phyloP scores from a whole-genome alignment of 2,329 filamentous ascomycete species.

The Cytospora piceicola region DNA sequence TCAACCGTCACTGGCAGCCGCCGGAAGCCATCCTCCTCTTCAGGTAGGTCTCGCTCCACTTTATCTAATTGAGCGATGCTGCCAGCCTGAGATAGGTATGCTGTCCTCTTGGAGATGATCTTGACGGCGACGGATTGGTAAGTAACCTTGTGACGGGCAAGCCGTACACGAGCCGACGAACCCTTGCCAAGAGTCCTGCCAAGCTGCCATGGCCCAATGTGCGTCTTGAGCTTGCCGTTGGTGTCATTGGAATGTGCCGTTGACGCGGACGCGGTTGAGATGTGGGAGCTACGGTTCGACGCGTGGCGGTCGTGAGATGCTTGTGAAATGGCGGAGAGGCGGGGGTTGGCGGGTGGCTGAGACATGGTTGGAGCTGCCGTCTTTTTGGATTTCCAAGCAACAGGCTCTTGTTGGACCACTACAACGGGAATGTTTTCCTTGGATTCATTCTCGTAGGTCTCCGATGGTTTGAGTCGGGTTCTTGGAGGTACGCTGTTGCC shows the following conservation, averaged over 20 bases:
- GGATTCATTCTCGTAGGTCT: conserved; percentile 23
- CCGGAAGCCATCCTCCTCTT: conserved; percentile 62
- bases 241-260: conserved; percentile 38
- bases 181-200: conserved; percentile 89
- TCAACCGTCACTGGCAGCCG: conserved; percentile 88
- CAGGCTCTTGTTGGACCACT: conserved; percentile 9
- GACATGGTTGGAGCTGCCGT: conserved; percentile 7
- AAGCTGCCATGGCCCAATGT: conserved; percentile 92
- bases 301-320: conserved; percentile 37
- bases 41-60: conserved; percentile 64
- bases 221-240: conserved; percentile 59
- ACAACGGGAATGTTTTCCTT: conserved; percentile 27
- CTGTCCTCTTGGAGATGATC: conserved; percentile 85
- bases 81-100: conserved; percentile 79
- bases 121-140: conserved; percentile 89
- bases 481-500: conserved; percentile 22
- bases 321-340: conserved; percentile 41
- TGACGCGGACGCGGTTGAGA: conserved; percentile 44
- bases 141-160: conserved; percentile 79
- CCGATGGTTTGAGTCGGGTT: conserved; percentile 3
- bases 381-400: conserved; percentile 11
- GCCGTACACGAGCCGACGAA: conserved; percentile 83
- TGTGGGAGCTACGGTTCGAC: conserved; percentile 45
- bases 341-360: conserved; percentile 34
- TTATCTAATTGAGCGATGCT: conserved; percentile 84